Evolutionary conservation across 768 basidiomycete genomes (phyloP).

Genomic region (Piloderma croceum): DNA sequence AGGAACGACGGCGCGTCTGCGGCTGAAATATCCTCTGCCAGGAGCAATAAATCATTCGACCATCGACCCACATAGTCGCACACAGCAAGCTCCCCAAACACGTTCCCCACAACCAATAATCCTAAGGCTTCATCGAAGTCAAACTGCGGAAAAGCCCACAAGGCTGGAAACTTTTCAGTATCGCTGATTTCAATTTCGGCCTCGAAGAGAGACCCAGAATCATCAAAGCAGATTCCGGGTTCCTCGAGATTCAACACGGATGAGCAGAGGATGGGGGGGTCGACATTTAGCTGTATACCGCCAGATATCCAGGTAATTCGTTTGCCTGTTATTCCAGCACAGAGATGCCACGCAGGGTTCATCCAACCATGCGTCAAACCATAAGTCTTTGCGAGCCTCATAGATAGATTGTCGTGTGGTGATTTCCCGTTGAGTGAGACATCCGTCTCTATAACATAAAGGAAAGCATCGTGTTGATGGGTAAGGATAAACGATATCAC

Average conservation of each 20-base stretch:
- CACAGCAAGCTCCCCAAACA: conserved; percentile 10
- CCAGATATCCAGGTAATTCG: background rate
- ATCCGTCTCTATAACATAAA: too few relatives aligned
- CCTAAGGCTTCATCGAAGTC: conserved; percentile 12
- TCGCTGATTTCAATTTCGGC: too few relatives aligned
- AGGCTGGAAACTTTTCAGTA: background rate
- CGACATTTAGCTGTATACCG: background rate
- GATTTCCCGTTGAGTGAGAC: too few relatives aligned
- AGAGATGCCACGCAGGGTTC: background rate
- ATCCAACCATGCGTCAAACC: background rate
- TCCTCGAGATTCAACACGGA: background rate
- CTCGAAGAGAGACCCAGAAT: too few relatives aligned
- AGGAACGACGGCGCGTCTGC: background rate
- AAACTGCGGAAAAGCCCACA: conserved; percentile 7
- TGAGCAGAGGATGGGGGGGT: background rate
- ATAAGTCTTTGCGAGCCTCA: too few relatives aligned
- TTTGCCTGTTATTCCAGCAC: background rate
- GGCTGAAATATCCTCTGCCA: background rate
- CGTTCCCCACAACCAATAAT: conserved; percentile 10
- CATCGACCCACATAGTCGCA: conserved; percentile 1
- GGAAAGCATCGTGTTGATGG: background rate
- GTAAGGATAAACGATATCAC: background rate
- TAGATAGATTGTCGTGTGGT: too few relatives aligned
- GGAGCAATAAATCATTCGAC: background rate
- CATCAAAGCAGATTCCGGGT: background rate